A percentile compares a stretch with the other conserved stretches of the same genome.
Evolutionary conservation across 108 stramenopile species (phyloP).

Genomic region (Thalassiosira profunda): DNA sequence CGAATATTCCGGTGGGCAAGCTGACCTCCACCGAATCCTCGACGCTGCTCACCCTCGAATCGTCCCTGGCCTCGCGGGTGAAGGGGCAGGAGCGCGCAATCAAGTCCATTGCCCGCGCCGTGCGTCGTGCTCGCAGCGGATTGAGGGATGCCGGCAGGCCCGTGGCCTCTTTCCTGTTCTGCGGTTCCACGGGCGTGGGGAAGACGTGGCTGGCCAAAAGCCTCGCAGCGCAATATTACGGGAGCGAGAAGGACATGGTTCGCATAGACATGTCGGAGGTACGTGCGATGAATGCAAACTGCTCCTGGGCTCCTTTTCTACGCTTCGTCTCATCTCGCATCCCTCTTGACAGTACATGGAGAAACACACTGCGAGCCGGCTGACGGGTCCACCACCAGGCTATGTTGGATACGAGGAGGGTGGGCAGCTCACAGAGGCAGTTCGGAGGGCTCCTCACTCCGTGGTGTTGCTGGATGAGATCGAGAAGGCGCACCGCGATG

Average conservation of each 20-base stretch:
- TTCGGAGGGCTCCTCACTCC: conserved; percentile 93
- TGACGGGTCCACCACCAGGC: conserved; percentile 93
- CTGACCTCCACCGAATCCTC: conserved; percentile 79
- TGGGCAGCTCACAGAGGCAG: conserved; percentile 97
- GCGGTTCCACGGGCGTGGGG: conserved; percentile 90
- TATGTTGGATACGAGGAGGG: conserved; percentile 97
- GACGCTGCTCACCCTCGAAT: conserved; percentile 79
- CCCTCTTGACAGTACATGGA: no score
- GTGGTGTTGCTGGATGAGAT: conserved; percentile 97
- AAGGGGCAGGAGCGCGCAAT: conserved; percentile 90
- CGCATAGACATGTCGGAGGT: conserved; percentile 96
- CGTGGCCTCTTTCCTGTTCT: conserved; percentile 78
- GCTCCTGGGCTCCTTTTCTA: no score
- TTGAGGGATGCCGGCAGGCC: conserved; percentile 62
- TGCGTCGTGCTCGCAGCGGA: conserved; percentile 79
- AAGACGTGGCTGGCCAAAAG: conserved; percentile 89
- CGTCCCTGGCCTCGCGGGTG: conserved; percentile 70
- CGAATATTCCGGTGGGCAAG: conserved; percentile 89
- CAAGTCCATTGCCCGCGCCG: conserved; percentile 69
- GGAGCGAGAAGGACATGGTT: conserved; percentile 71
- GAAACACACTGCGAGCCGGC: conserved; percentile 79
- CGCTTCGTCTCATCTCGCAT: no score
- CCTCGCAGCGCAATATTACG: conserved; percentile 80
- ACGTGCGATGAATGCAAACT: no score
- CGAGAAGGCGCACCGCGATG: conserved; percentile 97